phyloP scores from a whole-genome alignment of 2,329 filamentous ascomycete species.

The Periconia sp. region DNA sequence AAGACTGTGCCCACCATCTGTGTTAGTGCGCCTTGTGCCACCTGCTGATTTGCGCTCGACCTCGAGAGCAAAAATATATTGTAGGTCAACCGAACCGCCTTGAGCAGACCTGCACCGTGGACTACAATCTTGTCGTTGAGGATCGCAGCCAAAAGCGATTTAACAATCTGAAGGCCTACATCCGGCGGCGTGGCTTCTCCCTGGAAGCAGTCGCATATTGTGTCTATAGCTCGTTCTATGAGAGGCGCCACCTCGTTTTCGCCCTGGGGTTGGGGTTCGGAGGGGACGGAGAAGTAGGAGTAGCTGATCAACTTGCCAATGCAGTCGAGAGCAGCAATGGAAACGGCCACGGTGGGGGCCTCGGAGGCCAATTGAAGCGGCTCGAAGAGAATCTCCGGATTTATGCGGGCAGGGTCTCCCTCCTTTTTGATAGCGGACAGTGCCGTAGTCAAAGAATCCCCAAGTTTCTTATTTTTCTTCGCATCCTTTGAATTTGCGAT shows the following conservation, averaged over 20 bases:
- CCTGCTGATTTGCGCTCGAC: conserved; percentile 91
- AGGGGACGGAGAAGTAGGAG: conserved; percentile 86
- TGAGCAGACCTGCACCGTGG: conserved; percentile 91
- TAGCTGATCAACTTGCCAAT: conserved; percentile 99
- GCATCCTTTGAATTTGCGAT: conserved; percentile 93
- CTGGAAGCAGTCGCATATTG: conserved; percentile 98
- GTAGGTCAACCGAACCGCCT: conserved; percentile 96
- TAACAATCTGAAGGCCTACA: conserved; percentile 96
- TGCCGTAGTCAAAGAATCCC: conserved; percentile 78
- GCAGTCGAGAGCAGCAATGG: conserved; percentile 90
- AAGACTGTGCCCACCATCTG: conserved; percentile 99
- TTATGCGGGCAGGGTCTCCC: conserved; percentile 76
- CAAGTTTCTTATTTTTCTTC: conserved; percentile 79
- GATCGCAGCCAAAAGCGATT: conserved; percentile 91
- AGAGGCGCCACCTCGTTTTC: conserved; percentile 62
- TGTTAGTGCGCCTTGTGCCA: conserved; percentile 93
- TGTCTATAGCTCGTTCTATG: conserved; percentile 97
- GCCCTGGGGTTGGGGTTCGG: conserved; percentile 39
- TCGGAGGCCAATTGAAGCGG: conserved; percentile 89
- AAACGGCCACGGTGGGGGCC: conserved; percentile 79
- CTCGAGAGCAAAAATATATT: conserved; percentile 97
- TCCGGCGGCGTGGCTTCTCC: conserved; percentile 90
- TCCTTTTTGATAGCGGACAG: conserved; percentile 79
- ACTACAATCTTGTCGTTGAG: conserved; percentile 99
- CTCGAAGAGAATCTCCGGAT: conserved; percentile 88